phyloP scores from a whole-genome alignment of 768 basidiomycete species.

The Paxillus involutus region DNA sequence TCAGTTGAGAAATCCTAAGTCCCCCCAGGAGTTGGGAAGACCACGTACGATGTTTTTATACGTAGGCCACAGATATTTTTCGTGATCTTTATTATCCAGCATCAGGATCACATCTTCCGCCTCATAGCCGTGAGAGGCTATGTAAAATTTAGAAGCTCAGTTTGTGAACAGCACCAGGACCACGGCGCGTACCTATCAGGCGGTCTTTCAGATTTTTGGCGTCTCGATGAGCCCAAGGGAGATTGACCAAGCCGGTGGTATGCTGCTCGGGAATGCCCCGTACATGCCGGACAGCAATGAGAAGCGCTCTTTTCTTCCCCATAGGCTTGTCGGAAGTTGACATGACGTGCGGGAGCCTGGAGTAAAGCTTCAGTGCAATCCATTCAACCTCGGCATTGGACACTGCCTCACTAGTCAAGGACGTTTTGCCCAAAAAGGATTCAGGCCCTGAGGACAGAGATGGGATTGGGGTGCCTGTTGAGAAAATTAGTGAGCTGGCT shows the following conservation, averaged over 20 bases:
- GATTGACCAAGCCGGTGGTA: constrained; percentile 1
- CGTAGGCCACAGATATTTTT: constrained; percentile 39
- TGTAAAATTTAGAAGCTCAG: neutral
- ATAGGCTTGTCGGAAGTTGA: neutral
- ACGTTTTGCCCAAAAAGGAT: neutral
- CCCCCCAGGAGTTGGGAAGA: neutral
- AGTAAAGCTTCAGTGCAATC: neutral
- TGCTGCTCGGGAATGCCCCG: neutral
- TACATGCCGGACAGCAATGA: constrained; percentile 17
- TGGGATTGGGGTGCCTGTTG: too few species aligned
- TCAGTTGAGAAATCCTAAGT: neutral
- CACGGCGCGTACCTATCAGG: constrained; percentile 17
- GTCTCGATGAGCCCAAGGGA: constrained; percentile 21
- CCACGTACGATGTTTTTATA: constrained; percentile 42
- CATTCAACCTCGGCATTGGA: neutral
- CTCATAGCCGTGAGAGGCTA: constrained; percentile 40
- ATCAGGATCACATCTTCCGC: constrained; percentile 42
- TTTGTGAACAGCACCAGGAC: neutral
- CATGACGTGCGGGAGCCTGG: neutral
- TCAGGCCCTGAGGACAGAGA: neutral
- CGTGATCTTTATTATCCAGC: constrained; percentile 35
- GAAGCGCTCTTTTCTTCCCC: constrained; percentile 17
- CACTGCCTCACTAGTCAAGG: neutral
- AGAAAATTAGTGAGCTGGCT: too few species aligned
- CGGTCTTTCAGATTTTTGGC: constrained; percentile 7